Evolutionary conservation across 2,329 filamentous ascomycete genomes (phyloP).

Genomic region (Huntiella savannae): DNA sequence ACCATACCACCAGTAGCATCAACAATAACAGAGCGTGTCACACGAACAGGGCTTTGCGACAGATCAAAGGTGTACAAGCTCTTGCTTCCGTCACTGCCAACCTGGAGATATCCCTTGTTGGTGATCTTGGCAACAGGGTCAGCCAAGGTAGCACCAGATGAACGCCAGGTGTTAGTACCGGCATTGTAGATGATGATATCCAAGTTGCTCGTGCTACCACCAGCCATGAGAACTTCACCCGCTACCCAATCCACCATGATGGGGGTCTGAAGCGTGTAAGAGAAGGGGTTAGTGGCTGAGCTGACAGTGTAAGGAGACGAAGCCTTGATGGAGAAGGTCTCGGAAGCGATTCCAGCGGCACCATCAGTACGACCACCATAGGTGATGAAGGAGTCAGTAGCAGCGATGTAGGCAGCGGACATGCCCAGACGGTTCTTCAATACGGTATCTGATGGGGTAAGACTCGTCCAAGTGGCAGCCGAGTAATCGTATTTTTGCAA

Average conservation of each 20-base stretch:
- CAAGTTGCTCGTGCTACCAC: slow-evolving; percentile 42
- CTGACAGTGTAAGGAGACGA: slow-evolving; percentile 45
- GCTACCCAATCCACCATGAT: slow-evolving; percentile 58
- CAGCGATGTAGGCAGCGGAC: slow-evolving; percentile 53
- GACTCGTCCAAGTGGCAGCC: slow-evolving; percentile 32
- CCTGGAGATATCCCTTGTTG: slow-evolving; percentile 45
- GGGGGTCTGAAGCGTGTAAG: slow-evolving; percentile 24
- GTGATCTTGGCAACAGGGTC: slow-evolving; percentile 39
- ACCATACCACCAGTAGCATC: slow-evolving; percentile 38
- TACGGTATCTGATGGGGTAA: slow-evolving; percentile 26
- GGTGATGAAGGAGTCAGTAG: slow-evolving; percentile 52
- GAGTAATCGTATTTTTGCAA: slow-evolving; percentile 48
- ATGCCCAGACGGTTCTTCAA: slow-evolving; percentile 57
- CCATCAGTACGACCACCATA: slow-evolving; percentile 59
- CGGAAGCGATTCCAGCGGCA: slow-evolving; percentile 36
- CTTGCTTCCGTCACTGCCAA: slow-evolving; percentile 57
- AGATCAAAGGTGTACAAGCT: slow-evolving; percentile 64
- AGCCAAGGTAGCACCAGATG: slow-evolving; percentile 45
- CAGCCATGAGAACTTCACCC: slow-evolving; percentile 52
- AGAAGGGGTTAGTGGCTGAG: slow-evolving; percentile 10
- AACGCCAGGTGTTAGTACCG: slow-evolving; percentile 38
- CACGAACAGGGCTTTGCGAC: slow-evolving; percentile 51
- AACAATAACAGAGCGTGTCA: slow-evolving; percentile 50
- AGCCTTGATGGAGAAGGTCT: slow-evolving; percentile 57
- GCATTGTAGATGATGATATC: slow-evolving; percentile 55